Evolutionary conservation across 2,329 filamentous ascomycete species (phyloP), one percentile per base, ranked within the genome.

Genomic region (Monilinia fructigena): DNA sequence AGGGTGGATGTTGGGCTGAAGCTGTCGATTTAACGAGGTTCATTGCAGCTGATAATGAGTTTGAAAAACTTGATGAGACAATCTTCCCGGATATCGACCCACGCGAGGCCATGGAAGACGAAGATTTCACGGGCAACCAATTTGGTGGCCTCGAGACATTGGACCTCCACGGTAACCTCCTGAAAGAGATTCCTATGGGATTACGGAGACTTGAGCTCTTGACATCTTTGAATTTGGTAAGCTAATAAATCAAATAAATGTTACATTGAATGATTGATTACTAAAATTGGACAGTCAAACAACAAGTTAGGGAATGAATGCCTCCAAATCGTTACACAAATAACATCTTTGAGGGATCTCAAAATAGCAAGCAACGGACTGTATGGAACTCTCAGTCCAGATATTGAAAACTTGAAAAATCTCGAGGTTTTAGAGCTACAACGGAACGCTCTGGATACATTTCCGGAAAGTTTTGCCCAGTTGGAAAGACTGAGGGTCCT

Each of bases 11-110:
- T 45, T 98, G 95, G 95, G 93, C 93, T 2, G 94, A 98, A 77
- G 89, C 90, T 67, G 92, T 98, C 14, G 94, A 98, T 75, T 79
- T 98, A 55, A 90, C 89, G 0, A 87, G 90, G 68, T 87, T 98
- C 60, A 86, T 95, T 70, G 93, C 91, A 7, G 93, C 94, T 11
- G 93, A 97, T 74, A 98, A 99, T 74, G 91, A 97, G 74, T 78
- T 99, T 58, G 87, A 91, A 73, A 81, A 82, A 42, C 82, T 98
- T 45, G 85, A 87, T 2, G 91, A 95, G 23, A 80, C 82, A 2
- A 81, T 93, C 23, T 97, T 98, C 72, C 93, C 94, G 0, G 93
- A 97, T 72, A 78, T 83, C 26, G 81, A 82, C 47, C 82, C 85
- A 0, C 80, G 82, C 12, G 78, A 83, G 52, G 81, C 85, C 23